Evolutionary conservation across 2,329 filamentous ascomycete species (phyloP), one percentile per base, ranked within the genome.

Genomic region (Colletotrichum ledebouriae): DNA sequence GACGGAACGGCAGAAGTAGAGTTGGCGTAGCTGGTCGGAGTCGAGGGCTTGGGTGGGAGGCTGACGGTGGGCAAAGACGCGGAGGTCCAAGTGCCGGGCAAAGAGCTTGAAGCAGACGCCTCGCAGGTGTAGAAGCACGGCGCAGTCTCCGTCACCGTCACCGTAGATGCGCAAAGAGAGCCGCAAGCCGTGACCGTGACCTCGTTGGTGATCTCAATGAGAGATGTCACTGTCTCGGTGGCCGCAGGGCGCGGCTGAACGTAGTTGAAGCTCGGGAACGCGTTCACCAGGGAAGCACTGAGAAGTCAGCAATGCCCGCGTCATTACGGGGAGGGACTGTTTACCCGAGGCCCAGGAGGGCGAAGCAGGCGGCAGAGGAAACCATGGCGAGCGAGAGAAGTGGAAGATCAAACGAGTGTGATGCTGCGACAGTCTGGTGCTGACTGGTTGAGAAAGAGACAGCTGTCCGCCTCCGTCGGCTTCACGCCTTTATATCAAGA

Each of bases 91-190:
- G 42, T 39, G 7, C 22, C 41, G 15, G 61, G 29, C n/a, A n/a
- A 2, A 6, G 34, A 34, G 17, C 29, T 25, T 29, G 55, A 37
- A 34, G 29, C 39, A 0, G 29, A 33, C 13, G 50, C 20, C 1
- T 9, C 44, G 11, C 62, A 70, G 3, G 70, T 69, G 34, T 72
- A 74, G 56, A 71, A 75, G 10, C 73, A 73, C 3, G 74, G 69
- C 1, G 75, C 73, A 49, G 76, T 80, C 47, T 71, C 55, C 6
- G 72, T 73, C 60, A 79, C 73, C 9, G 78, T 73, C 58, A 78
- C 74, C 3, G 78, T 80, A 17, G 63, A 67, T 11, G 67, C 63
- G 12, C 70, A 71, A 5, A 63, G 41, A 15, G 57, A 57, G 15
- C 50, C 63, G 52, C 67, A 70, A 2, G 59, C 44, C 6, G 67